These are phyloP conservation scores for Xylaria sp. DNA, from an alignment of 2,329 filamentous ascomycete genomes.

Conservation along the genomic window DNA sequence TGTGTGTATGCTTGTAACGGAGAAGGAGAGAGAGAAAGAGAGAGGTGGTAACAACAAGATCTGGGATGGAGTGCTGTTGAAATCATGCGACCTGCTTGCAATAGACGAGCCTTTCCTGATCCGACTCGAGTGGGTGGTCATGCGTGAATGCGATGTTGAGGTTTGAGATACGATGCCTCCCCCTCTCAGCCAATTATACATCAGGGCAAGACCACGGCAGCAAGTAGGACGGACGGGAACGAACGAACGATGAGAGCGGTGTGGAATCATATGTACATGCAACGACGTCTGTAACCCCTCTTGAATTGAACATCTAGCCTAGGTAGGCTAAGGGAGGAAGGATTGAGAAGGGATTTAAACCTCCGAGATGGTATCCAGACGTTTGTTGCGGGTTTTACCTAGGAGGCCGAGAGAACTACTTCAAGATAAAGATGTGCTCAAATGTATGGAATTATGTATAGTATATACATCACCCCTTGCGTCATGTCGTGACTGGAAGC, in stretches of 20 bases:
- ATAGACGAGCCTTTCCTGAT: slow-evolving; percentile 33
- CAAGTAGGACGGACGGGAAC: slow-evolving; percentile 9
- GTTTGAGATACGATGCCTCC: slow-evolving; percentile 12
- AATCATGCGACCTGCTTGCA: slow-evolving; percentile 33
- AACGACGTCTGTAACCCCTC: slow-evolving; percentile 5
- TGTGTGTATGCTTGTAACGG: not conserved
- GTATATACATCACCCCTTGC: not conserved
- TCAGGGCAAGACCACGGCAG: not conserved
- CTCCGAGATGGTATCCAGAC: not conserved
- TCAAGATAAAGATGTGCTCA: not conserved
- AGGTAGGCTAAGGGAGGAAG: not conserved
- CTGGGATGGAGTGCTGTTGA: not conserved
- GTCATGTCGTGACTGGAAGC: not conserved
- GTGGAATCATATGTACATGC: slow-evolving; percentile 16
- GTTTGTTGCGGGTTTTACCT: not conserved
- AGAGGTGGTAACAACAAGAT: slow-evolving; percentile 19
- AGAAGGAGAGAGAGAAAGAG: not conserved
- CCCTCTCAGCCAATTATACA: slow-evolving; percentile 19
- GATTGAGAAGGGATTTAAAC: not conserved
- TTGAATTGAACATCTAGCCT: not conserved
- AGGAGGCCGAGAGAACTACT: not conserved
- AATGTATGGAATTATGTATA: too few species aligned
- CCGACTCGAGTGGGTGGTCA: slow-evolving; percentile 17
- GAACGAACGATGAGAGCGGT: slow-evolving; percentile 21
- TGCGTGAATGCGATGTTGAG: slow-evolving; percentile 31